These are phyloP conservation scores for Backusella mclennaniae DNA, from an alignment of 192 early-diverging fungal genomes.

Conservation along the genomic window DNA sequence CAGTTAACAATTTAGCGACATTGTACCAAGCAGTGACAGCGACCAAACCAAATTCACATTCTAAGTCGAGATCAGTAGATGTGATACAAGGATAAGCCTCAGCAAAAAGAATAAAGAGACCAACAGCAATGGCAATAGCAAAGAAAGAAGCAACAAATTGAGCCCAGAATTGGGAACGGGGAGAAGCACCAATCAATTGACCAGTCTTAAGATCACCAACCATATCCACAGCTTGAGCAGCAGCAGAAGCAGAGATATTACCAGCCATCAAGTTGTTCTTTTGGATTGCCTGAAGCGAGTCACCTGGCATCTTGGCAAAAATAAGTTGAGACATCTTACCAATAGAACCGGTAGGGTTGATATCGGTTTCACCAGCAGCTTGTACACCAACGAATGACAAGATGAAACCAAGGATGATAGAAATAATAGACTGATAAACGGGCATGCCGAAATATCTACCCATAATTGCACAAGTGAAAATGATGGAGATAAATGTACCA, in stretches of 20 bases:
- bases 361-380: slow-evolving; percentile 63
- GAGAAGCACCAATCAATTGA: slow-evolving; percentile 61
- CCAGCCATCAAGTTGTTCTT: slow-evolving; percentile 60
- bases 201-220: slow-evolving; percentile 72
- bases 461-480: slow-evolving; percentile 59
- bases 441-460: slow-evolving; percentile 53
- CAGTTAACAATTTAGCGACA: slow-evolving; percentile 44
- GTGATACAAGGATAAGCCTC: slow-evolving; percentile 66
- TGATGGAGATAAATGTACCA: slow-evolving; percentile 49
- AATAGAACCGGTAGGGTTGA: slow-evolving; percentile 62
- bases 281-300: slow-evolving; percentile 37
- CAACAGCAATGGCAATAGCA: slow-evolving; percentile 54
- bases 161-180: slow-evolving; percentile 62
- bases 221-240: slow-evolving; percentile 66
- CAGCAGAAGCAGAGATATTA: slow-evolving; percentile 56
- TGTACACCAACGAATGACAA: slow-evolving; percentile 66
- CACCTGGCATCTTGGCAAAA: slow-evolving; percentile 55
- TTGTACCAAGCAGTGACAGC: slow-evolving; percentile 39
- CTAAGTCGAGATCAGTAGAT: slow-evolving; percentile 1
- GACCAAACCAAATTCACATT: slow-evolving; percentile 36
- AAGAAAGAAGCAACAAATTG: slow-evolving; percentile 63
- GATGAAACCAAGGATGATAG: slow-evolving; percentile 62
- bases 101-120: slow-evolving; percentile 58
- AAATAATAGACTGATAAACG: slow-evolving; percentile 57
- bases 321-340: slow-evolving; percentile 66